Conservation (phyloP, 2,329 filamentous ascomycete genomes). For the Torrubiellomyces zombiae region DNA sequence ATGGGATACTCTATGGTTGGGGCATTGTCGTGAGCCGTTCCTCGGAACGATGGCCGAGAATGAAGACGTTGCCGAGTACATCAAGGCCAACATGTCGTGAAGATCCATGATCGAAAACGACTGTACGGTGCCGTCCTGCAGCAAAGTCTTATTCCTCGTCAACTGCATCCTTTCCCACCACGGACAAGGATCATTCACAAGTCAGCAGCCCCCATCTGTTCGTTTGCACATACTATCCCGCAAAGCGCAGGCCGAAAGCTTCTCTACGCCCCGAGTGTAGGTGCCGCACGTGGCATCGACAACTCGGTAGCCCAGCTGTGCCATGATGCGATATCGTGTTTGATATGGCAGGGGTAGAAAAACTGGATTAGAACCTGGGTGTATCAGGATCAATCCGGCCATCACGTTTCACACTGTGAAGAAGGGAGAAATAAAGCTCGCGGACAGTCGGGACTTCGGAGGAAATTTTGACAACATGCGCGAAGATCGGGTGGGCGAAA, state of each 20-base stretch:
- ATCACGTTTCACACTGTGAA: conserved; percentile 18
- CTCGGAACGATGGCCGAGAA: conserved; percentile 10
- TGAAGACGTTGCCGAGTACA: conserved; percentile 3
- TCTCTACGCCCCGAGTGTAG: conserved; percentile 25
- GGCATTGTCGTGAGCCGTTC: conserved; percentile 23
- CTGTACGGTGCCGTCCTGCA: conserved; percentile 15
- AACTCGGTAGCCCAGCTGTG: conserved; percentile 25
- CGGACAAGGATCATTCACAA: conserved; percentile 26
- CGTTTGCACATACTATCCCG: conserved; percentile 26
- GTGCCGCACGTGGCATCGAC: conserved; percentile 23
- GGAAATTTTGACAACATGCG: too few species aligned
- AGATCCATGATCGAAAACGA: conserved; percentile 13
- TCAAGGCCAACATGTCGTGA: conserved; percentile 3
- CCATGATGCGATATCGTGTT: conserved; percentile 20
- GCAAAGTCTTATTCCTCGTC: conserved; percentile 8
- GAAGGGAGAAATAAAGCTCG: too few species aligned
- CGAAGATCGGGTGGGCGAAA: too few species aligned
- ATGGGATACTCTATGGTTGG: conserved; percentile 35
- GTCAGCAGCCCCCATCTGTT: conserved; percentile 24
- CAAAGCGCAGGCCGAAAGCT: conserved; percentile 23
- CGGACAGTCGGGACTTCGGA: too few species aligned
- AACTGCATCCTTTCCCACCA: conserved; percentile 16
- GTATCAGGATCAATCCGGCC: conserved; percentile 17
- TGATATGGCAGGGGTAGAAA: conserved; percentile 6
- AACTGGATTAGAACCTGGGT: conserved; percentile 7